phyloP scores from a whole-genome alignment of 164 flowering plant genomes.

The Warburgia ugandensis region DNA sequence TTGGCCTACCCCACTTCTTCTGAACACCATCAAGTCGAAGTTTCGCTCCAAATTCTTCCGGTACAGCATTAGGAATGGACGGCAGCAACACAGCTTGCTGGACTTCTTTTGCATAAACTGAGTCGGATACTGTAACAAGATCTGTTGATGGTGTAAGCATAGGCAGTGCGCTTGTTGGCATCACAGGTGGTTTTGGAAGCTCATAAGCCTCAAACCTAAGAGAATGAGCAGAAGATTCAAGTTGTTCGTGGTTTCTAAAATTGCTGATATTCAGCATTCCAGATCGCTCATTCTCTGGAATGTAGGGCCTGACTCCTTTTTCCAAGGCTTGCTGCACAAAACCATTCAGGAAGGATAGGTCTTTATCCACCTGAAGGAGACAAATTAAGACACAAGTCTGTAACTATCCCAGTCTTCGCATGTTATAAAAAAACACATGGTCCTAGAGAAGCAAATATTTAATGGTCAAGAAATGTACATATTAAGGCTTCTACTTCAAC shows the following conservation, averaged over 20 bases:
- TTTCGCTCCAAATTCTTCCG: slow-evolving; percentile 42
- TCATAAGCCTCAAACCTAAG: slow-evolving; percentile 97
- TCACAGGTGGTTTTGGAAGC: slow-evolving; percentile 57
- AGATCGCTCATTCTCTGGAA: slow-evolving; percentile 70
- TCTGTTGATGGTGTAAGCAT: slow-evolving; percentile 42
- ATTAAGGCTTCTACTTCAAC: too few relatives aligned
- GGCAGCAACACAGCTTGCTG: slow-evolving; percentile 26
- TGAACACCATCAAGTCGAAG: slow-evolving; percentile 94
- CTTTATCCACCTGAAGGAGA: slow-evolving; percentile 30
- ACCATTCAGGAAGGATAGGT: slow-evolving; percentile 58
- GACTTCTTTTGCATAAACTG: slow-evolving; percentile 40
- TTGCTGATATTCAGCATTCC: slow-evolving; percentile 40
- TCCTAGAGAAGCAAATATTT: background rate
- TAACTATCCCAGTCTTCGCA: too few relatives aligned
- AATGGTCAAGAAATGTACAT: too few relatives aligned
- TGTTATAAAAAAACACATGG: background rate
- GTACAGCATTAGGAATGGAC: slow-evolving; percentile 32
- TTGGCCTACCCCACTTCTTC: slow-evolving; percentile 91
- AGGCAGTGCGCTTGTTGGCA: slow-evolving; percentile 29
- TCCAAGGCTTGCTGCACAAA: slow-evolving; percentile 65
- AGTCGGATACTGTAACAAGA: slow-evolving; percentile 56
- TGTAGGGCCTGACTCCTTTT: slow-evolving; percentile 82
- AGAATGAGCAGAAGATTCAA: slow-evolving; percentile 50
- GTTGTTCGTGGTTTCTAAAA: slow-evolving; percentile 50
- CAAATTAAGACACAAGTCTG: background rate